Percentiles rank a stretch among this genome's conserved stretches.
These are phyloP conservation scores for Huntiella bhutanensis DNA, from an alignment of 2,329 filamentous ascomycete species.

Conservation along the genomic window DNA sequence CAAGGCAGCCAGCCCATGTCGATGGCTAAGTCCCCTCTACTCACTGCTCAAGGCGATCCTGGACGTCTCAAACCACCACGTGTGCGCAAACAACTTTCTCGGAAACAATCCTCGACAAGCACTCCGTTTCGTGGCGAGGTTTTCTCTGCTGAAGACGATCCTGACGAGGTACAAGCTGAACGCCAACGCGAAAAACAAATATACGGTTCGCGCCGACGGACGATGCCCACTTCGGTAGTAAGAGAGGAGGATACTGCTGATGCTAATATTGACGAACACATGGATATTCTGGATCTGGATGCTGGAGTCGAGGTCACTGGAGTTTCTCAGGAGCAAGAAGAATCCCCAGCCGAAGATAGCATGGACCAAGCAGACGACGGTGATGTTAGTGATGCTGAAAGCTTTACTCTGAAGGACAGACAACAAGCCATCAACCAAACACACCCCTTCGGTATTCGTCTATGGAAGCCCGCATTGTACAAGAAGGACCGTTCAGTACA, in stretches of 20 bases:
- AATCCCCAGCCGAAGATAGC: conserved; percentile 21
- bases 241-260: conserved; percentile 18
- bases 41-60: conserved; percentile 28
- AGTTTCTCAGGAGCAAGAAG: conserved; percentile 16
- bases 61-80: conserved; percentile 42
- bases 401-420: conserved; percentile 90
- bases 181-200: conserved; percentile 23
- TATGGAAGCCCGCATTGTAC: conserved; percentile 97
- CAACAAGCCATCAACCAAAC: conserved; percentile 98
- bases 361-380: conserved; percentile 44
- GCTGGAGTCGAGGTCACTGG: conserved; percentile 13
- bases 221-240: conserved; percentile 14
- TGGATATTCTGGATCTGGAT: conserved; percentile 13
- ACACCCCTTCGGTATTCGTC: conserved; percentile 93
- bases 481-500: conserved; percentile 95
- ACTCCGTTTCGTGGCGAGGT: conserved; percentile 65
- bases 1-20: conserved; percentile 22
- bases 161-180: conserved; percentile 60
- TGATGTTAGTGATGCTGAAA: conserved; percentile 78
- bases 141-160: conserved; percentile 82
- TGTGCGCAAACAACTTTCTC: conserved; percentile 29
- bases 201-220: conserved; percentile 19
- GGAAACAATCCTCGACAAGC: conserved; percentile 53
- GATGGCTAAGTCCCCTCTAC: conserved; percentile 26
- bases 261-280: conserved; percentile 21